Evolutionary conservation across 352 stramenopile species (phyloP).

Genomic region (Phytophthora constricta): DNA sequence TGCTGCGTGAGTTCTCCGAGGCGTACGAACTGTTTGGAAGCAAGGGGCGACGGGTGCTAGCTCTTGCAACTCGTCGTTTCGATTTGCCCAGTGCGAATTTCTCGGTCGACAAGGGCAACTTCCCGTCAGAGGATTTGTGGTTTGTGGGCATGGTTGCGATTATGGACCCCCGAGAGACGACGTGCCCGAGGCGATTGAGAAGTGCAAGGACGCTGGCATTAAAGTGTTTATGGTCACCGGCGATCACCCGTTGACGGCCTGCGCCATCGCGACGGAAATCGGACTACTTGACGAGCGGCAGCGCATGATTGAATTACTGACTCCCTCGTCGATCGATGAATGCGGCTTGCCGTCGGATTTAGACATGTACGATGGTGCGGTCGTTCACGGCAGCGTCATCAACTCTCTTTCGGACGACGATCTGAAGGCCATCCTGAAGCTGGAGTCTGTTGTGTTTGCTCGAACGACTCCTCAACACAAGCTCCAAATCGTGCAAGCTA

Average conservation of each 20-base stretch:
- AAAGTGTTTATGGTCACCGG: slow-evolving; percentile 94
- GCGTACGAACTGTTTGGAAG: slow-evolving; percentile 54
- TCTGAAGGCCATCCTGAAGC: slow-evolving; percentile 38
- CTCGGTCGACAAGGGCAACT: slow-evolving; percentile 46
- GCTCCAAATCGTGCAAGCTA: slow-evolving; percentile 32
- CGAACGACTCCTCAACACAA: slow-evolving; percentile 74
- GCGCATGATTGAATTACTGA: slow-evolving; percentile 29
- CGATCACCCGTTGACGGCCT: slow-evolving; percentile 87
- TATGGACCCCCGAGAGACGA: slow-evolving; percentile 84
- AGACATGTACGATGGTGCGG: slow-evolving; percentile 50
- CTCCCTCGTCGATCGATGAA: slow-evolving; percentile 5
- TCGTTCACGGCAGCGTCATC: slow-evolving; percentile 63
- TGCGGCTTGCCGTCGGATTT: slow-evolving; percentile 33
- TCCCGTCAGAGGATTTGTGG: slow-evolving; percentile 42
- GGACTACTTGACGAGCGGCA: slow-evolving; percentile 70
- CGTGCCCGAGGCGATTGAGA: slow-evolving; percentile 73
- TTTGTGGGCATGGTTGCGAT: slow-evolving; percentile 76
- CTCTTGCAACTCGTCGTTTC: slow-evolving; percentile 49
- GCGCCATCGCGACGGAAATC: slow-evolving; percentile 85
- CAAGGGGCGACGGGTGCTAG: slow-evolving; percentile 56
- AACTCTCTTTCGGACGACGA: slow-evolving; percentile 40
- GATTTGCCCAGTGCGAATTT: slow-evolving; percentile 21
- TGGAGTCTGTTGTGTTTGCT: slow-evolving; percentile 93
- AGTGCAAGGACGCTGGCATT: slow-evolving; percentile 87
- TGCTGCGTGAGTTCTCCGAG: slow-evolving; percentile 55